phyloP scores from a whole-genome alignment of 108 stramenopile species.

The Schizochytrium sp. region DNA sequence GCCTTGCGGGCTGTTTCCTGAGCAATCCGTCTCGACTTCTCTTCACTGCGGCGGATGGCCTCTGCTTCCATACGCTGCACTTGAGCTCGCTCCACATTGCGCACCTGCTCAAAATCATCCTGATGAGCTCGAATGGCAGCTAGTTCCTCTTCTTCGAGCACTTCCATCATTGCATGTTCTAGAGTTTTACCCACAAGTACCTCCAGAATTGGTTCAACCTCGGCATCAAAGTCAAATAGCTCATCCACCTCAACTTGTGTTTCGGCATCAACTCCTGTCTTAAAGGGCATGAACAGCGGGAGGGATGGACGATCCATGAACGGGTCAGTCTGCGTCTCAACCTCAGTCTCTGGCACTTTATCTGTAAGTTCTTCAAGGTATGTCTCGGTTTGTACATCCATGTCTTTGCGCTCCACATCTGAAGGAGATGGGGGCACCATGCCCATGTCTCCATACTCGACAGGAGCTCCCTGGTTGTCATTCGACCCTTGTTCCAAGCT shows the following conservation, averaged over 20 bases:
- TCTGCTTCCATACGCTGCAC: conserved; percentile 80
- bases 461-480: neutral
- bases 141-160: conserved; percentile 82
- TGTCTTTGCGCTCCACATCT: conserved; percentile 72
- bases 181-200: conserved; percentile 81
- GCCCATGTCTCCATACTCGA: no score
- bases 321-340: conserved; percentile 77
- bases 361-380: conserved; percentile 80
- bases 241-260: conserved; percentile 80
- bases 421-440: conserved; percentile 65
- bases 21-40: conserved; percentile 70
- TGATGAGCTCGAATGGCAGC: conserved; percentile 74
- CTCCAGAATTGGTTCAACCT: conserved; percentile 80
- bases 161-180: conserved; percentile 77
- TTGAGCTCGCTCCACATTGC: conserved; percentile 79
- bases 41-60: conserved; percentile 69
- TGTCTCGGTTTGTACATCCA: conserved; percentile 78
- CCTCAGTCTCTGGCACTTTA: conserved; percentile 70
- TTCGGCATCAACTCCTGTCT: conserved; percentile 74
- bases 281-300: conserved; percentile 76
- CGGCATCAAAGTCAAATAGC: conserved; percentile 81
- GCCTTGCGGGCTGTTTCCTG: conserved; percentile 68
- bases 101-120: conserved; percentile 73
- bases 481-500: conserved; percentile 60
- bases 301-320: conserved; percentile 74